Base-by-base conservation (phyloP, 2,329 filamentous ascomycete species). In the Coniochaeta sp. region DNA sequence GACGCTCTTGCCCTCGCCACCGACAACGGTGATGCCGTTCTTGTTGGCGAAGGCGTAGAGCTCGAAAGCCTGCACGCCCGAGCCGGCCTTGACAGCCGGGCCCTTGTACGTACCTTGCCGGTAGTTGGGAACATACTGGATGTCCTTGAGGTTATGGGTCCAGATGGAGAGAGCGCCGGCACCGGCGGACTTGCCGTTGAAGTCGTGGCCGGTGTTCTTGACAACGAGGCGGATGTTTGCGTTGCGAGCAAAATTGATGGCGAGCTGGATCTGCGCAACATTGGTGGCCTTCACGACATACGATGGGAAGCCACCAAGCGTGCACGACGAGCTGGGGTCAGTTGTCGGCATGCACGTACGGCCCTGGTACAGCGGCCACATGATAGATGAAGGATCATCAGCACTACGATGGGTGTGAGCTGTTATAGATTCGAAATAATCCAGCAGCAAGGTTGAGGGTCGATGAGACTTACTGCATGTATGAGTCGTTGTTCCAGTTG, bases 1-100 rank as follows among this genome's bases (percentile, higher is more conserved):
- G 9, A 86, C 81, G 1, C 77, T 80, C 56, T 59, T 70, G 58
- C 82, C 82, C n/a, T 81, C 79, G 4, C 83, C 83, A 17, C 78
- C 79, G 10, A 85, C 75, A 4, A 85, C 74, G 0, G 74, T 74
- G 59, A 80, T 73, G 0, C 78, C 79, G 30, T 77, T 68, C 17
- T 74, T 71, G 10, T 77, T 68, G 2, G 78, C 80, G 44, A 75
- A 76, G 34, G 77, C 75, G 63, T 84, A 81, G 2, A 81, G 70
- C 61, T 85, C 81, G 57, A 72, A 74, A 3, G 77, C 79, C 60
- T 82, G 77, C 4, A 85, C 77, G 60, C 82, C 83, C 12, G 81
- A 78, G 1, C 80, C 82, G 22, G 83, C 71, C 67, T 81, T 85
- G 64, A 85, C 75, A 0, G 81, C 83, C 1, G 76, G 71, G 0